phyloP scores from a whole-genome alignment of 2,329 filamentous ascomycete genomes.

The Ramularia collo-cygni region DNA sequence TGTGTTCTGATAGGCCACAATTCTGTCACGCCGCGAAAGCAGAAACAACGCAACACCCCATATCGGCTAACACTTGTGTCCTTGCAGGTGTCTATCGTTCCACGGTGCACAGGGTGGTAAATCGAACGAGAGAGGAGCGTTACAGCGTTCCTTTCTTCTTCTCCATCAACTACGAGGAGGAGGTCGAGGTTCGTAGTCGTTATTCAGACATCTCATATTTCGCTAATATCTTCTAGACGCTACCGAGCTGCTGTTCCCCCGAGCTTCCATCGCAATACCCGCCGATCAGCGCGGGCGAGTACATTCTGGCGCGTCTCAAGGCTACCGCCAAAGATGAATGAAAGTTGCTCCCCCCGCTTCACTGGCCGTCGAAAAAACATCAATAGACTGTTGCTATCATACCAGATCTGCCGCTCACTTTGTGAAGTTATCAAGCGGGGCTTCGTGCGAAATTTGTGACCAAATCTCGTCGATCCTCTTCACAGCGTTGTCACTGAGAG shows the following conservation, averaged over 20 bases:
- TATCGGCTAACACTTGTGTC: too few species aligned
- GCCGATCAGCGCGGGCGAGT: constrained; percentile 34
- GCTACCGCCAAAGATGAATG: constrained; percentile 11
- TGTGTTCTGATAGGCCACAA: too few species aligned
- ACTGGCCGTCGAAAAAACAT: too few species aligned
- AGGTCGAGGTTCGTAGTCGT: constrained; percentile 26
- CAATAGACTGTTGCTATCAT: too few species aligned
- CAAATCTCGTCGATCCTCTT: constrained; percentile 31
- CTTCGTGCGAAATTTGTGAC: constrained; percentile 31
- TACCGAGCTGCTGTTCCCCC: constrained; percentile 32
- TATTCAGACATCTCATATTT: not conserved
- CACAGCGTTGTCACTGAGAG: constrained; percentile 26
- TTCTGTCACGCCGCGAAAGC: too few species aligned
- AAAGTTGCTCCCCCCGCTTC: too few species aligned
- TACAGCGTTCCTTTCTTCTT: constrained; percentile 45
- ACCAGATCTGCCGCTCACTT: not conserved
- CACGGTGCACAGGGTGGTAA: constrained; percentile 43
- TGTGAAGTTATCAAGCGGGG: constrained; percentile 31
- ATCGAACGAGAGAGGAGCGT: constrained; percentile 33
- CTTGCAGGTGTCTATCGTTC: constrained; percentile 31
- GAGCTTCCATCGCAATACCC: constrained; percentile 30
- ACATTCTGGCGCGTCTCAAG: constrained; percentile 32
- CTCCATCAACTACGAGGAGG: constrained; percentile 32
- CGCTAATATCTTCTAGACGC: constrained; percentile 20
- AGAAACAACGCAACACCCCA: not conserved